Conservation (phyloP, 1,139 yeast species). For the Yamadazyma diospyri region DNA sequence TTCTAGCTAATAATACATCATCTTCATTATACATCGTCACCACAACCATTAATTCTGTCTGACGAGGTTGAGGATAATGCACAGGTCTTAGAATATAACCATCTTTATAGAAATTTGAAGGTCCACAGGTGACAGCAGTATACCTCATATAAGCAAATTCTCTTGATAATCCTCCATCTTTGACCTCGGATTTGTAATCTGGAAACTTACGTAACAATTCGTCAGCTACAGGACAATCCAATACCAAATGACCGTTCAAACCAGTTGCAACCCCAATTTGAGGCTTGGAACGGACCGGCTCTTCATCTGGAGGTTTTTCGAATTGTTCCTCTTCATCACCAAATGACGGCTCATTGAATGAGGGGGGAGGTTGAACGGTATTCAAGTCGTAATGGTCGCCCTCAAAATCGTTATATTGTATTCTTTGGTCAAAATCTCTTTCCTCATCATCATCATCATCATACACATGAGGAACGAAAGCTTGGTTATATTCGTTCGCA, state of each 20-base stretch:
- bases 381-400: conserved; percentile 46
- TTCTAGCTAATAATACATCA: conserved; percentile 43
- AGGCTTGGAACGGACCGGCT: conserved; percentile 35
- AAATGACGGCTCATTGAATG: conserved; percentile 27
- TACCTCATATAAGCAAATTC: conserved; percentile 50
- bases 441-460: conserved; percentile 44
- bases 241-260: conserved; percentile 46
- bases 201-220: conserved; percentile 44
- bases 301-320: conserved; percentile 30
- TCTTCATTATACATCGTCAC: conserved; percentile 51
- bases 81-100: conserved; percentile 46
- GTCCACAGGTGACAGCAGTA: conserved; percentile 50
- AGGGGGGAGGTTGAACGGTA: conserved; percentile 25
- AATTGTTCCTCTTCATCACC: conserved; percentile 29
- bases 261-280: conserved; percentile 39
- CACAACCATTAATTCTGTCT: conserved; percentile 46
- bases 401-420: conserved; percentile 38
- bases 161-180: conserved; percentile 43
- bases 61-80: conserved; percentile 44
- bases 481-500: conserved; percentile 26
- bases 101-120: conserved; percentile 43
- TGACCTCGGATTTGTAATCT: conserved; percentile 30
- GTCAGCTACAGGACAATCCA: conserved; percentile 50
- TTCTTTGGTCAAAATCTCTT: conserved; percentile 37
- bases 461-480: conserved; percentile 47